Conservation (phyloP, 2,329 filamentous ascomycete species). For the Calonectria multiphialidica region DNA sequence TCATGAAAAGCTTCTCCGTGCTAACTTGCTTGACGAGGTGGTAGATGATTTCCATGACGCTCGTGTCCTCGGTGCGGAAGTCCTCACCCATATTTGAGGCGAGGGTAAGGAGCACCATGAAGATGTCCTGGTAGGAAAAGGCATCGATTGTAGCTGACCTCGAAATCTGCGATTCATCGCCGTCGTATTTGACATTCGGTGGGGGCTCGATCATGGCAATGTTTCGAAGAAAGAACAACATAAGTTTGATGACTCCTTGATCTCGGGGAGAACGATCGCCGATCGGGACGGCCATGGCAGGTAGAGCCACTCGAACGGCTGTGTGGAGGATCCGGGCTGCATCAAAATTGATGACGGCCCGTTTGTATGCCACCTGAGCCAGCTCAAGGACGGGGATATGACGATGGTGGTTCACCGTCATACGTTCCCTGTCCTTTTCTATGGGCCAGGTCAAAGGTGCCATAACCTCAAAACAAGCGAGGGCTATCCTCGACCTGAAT, state of each 20-base stretch:
- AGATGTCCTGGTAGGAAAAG: conserved; percentile 91
- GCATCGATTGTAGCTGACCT: conserved; percentile 89
- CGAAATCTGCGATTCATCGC: conserved; percentile 91
- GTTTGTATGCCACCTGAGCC: conserved; percentile 90
- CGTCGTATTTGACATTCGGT: conserved; percentile 79
- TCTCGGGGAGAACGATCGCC: conserved; percentile 84
- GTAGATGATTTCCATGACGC: conserved; percentile 93
- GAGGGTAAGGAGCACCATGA: conserved; percentile 85
- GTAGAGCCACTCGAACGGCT: conserved; percentile 83
- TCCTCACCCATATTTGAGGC: conserved; percentile 95
- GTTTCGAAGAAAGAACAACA: conserved; percentile 91
- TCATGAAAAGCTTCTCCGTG: conserved; percentile 86
- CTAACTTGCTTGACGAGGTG: conserved; percentile 93
- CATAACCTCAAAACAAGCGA: conserved; percentile 90
- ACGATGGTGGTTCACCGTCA: conserved; percentile 92
- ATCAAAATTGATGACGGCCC: conserved; percentile 87
- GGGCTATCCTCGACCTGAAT: conserved; percentile 81
- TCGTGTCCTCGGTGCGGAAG: conserved; percentile 88
- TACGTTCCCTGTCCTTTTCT: conserved; percentile 81
- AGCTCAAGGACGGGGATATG: conserved; percentile 92
- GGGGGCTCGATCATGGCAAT: conserved; percentile 86
- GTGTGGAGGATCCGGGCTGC: conserved; percentile 82
- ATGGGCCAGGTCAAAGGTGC: conserved; percentile 96
- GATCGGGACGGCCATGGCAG: conserved; percentile 84
- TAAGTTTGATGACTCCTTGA: conserved; percentile 91